A percentile compares a stretch with the other conserved stretches of the same genome.
Conservation (phyloP, 139 green algal species). For the Pycnococcus provasolii region DNA sequence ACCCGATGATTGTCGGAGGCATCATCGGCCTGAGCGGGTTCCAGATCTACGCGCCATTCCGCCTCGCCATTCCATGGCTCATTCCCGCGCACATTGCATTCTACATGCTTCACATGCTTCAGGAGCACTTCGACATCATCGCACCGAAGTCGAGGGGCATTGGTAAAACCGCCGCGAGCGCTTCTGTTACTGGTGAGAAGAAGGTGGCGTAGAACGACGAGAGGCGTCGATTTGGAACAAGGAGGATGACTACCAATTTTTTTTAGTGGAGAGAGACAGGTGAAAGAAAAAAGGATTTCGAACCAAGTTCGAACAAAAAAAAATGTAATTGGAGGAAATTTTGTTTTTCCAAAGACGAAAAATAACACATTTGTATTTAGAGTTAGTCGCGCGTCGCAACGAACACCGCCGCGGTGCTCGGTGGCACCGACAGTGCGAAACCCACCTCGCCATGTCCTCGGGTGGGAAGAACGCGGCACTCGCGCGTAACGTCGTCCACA, state of each 20-base stretch:
- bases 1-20: constrained; percentile 28
- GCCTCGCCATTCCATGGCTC: constrained; percentile 12
- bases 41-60: constrained; percentile 13
- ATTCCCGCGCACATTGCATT: constrained; percentile 16
- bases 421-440: constrained; percentile 22
- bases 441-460: constrained; percentile 13
- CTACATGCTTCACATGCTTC: constrained; percentile 25
- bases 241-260: too few species aligned
- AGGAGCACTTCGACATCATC: constrained; percentile 26
- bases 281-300: too few species aligned
- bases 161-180: too few species aligned
- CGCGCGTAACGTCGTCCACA: background rate
- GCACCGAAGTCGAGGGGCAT: too few species aligned
- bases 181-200: too few species aligned
- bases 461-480: background rate
- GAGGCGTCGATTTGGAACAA: too few species aligned
- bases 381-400: constrained; percentile 32
- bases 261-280: too few species aligned
- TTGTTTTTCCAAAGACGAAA: too few species aligned
- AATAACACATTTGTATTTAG: too few species aligned
- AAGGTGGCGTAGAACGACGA: too few species aligned
- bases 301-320: too few species aligned
- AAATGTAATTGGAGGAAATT: too few species aligned
- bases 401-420: constrained; percentile 37
- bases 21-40: constrained; percentile 24